Conservation (phyloP, 805 yeast genomes). For the Wickerhamomyces alni region DNA sequence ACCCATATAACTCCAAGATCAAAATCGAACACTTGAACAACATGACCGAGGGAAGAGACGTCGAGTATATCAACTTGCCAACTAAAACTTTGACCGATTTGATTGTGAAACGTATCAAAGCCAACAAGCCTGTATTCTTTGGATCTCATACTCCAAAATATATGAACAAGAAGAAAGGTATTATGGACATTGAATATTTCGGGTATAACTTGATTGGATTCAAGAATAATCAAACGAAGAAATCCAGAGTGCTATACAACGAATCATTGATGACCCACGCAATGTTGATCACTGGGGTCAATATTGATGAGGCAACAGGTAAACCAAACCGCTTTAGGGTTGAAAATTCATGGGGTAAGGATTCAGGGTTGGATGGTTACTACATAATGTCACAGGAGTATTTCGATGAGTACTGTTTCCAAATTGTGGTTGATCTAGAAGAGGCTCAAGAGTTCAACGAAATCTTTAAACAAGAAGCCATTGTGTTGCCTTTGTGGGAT, state of each 20-base stretch:
- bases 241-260: conserved; percentile 62
- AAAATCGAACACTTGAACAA: conserved; percentile 74
- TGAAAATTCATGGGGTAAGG: conserved; percentile 75
- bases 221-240: conserved; percentile 48
- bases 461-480: conserved; percentile 35
- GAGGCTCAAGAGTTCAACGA: conserved; percentile 33
- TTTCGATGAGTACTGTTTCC: conserved; percentile 70
- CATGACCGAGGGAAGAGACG: conserved; percentile 62
- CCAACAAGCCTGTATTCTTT: conserved; percentile 77
- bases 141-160: conserved; percentile 87
- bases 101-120: conserved; percentile 63
- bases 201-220: conserved; percentile 57
- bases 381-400: conserved; percentile 69
- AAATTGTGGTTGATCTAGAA: conserved; percentile 53
- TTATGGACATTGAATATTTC: conserved; percentile 68
- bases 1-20: conserved; percentile 55
- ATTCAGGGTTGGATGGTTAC: conserved; percentile 60
- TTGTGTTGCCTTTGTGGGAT: conserved; percentile 69
- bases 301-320: conserved; percentile 50
- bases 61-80: conserved; percentile 64
- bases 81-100: conserved; percentile 50
- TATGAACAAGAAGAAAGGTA: conserved; percentile 53
- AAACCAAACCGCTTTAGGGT: conserved; percentile 65
- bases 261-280: conserved; percentile 87
- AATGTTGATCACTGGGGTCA: conserved; percentile 79